Evolutionary conservation across 176 grass and related monocot genomes (phyloP).

Genomic region (Luzula sylvatica): DNA sequence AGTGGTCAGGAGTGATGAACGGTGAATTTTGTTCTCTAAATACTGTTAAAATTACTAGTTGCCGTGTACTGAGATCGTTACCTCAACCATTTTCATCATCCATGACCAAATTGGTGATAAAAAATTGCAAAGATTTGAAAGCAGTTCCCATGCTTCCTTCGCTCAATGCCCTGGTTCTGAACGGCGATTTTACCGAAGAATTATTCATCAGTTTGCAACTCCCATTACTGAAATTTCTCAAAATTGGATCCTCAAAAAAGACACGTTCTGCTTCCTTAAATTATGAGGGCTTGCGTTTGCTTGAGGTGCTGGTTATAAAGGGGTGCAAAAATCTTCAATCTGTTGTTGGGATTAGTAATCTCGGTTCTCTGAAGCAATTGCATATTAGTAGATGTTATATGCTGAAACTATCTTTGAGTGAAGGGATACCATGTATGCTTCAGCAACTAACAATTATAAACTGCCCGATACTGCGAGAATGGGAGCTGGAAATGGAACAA

Average conservation of each 20-base stretch:
- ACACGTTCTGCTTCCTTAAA: neutral
- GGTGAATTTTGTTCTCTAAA: conserved; percentile 22
- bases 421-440: neutral
- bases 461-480: neutral
- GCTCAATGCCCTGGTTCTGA: neutral
- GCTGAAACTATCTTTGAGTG: neutral
- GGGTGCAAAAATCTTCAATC: conserved; percentile 2
- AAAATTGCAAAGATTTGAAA: neutral
- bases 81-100: conserved; percentile 1
- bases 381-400: neutral
- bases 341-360: neutral
- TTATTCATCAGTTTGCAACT: neutral
- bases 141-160: neutral
- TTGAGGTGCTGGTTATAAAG: neutral
- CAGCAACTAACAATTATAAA: neutral
- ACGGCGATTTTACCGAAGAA: neutral
- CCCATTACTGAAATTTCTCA: neutral
- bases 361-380: neutral
- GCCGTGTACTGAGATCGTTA: conserved; percentile 13
- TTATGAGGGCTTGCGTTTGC: neutral
- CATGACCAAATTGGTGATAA: conserved; percentile 22
- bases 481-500: no score
- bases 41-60: conserved; percentile 13
- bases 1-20: conserved; percentile 24
- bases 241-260: conserved; percentile 5